These are phyloP conservation scores for Quercus mongolica DNA, from an alignment of 306 rosid species.

Conservation along the genomic window DNA sequence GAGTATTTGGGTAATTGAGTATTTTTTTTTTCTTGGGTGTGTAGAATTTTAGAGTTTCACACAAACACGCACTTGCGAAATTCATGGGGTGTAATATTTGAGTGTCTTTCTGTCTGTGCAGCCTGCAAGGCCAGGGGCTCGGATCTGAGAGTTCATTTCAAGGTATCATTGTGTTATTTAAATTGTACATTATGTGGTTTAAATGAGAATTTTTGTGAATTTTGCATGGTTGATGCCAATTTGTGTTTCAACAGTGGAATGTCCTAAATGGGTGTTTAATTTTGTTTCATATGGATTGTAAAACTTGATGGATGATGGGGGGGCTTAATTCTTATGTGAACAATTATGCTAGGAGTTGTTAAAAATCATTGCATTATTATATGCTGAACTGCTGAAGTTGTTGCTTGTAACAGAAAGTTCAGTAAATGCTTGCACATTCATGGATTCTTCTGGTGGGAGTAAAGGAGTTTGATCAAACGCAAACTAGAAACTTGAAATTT, in stretches of 20 bases:
- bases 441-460: neutral
- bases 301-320: neutral
- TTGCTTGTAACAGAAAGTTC: neutral
- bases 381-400: neutral
- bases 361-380: neutral
- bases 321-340: neutral
- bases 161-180: constrained; percentile 33
- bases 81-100: neutral
- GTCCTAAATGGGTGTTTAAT: neutral
- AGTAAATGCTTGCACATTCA: neutral
- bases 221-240: neutral
- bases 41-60: neutral
- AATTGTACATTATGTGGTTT: neutral
- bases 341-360: neutral
- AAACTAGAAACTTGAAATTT: neutral
- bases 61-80: neutral
- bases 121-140: constrained; percentile 73
- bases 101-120: constrained; percentile 16
- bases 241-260: neutral
- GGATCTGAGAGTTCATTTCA: constrained; percentile 60
- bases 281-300: neutral
- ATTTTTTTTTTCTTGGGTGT: no score
- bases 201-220: neutral
- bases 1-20: neutral
- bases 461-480: neutral